Evolutionary conservation across 306 rosid genomes (phyloP).

Genomic region (Spatholobus suberectus): DNA sequence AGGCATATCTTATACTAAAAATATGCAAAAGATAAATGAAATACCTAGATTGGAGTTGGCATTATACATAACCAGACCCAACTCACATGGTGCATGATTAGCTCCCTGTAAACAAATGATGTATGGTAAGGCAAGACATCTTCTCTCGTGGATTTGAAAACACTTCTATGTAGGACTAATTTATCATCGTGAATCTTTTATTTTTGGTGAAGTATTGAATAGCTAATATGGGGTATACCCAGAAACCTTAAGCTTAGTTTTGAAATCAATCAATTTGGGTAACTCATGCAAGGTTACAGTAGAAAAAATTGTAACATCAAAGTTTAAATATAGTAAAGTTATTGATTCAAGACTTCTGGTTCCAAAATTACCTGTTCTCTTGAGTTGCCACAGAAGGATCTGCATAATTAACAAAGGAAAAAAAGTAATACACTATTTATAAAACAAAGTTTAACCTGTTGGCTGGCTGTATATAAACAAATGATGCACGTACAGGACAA

Average conservation of each 20-base stretch:
- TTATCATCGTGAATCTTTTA: background rate
- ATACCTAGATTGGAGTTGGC: slow-evolving; percentile 20
- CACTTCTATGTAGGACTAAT: background rate
- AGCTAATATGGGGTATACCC: background rate
- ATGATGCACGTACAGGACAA: too few relatives aligned
- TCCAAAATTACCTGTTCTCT: slow-evolving; percentile 25
- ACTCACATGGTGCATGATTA: background rate
- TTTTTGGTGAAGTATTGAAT: background rate
- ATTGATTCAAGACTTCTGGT: too few relatives aligned
- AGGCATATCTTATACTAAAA: background rate
- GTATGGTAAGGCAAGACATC: background rate
- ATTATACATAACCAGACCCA: too few relatives aligned
- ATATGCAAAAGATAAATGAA: background rate
- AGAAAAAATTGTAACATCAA: background rate
- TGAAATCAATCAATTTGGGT: background rate
- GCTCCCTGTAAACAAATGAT: background rate
- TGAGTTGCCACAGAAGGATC: background rate
- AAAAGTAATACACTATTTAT: background rate
- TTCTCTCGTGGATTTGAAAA: background rate
- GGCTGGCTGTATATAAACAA: background rate
- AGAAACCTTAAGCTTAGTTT: background rate
- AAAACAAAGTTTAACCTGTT: background rate
- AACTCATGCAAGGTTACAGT: background rate
- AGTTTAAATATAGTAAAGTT: too few relatives aligned
- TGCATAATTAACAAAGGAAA: slow-evolving; percentile 3